phyloP scores from a whole-genome alignment of 345 rosid genomes.

The Nasturtium officinale region DNA sequence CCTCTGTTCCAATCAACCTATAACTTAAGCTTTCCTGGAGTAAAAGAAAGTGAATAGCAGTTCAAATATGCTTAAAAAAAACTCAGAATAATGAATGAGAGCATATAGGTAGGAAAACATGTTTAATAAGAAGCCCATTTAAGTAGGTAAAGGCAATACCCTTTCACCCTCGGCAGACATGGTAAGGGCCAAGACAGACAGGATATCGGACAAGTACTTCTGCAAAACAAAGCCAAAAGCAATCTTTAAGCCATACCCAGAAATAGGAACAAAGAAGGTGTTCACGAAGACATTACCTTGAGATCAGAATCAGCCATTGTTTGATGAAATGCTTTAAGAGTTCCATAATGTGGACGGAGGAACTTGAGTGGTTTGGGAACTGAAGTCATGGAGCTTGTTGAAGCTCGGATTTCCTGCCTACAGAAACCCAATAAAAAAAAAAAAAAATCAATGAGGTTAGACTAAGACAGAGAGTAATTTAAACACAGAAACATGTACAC shows the following conservation, averaged over 20 bases:
- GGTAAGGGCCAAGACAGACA: slow-evolving; percentile 89
- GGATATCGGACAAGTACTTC: slow-evolving; percentile 83
- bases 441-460: not conserved
- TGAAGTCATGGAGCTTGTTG: slow-evolving; percentile 98
- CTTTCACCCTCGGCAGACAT: slow-evolving; percentile 98
- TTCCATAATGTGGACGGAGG: slow-evolving; percentile 92
- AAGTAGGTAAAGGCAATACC: slow-evolving; percentile 52
- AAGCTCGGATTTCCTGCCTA: slow-evolving; percentile 89
- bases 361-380: slow-evolving; percentile 98
- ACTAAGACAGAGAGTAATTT: not conserved
- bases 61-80: not conserved
- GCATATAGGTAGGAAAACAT: not conserved
- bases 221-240: slow-evolving; percentile 50
- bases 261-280: not conserved
- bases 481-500: not conserved
- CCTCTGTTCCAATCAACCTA: slow-evolving; percentile 81
- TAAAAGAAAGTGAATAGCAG: slow-evolving; percentile 10
- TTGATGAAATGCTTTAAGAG: slow-evolving; percentile 67
- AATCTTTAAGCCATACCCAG: slow-evolving; percentile 15
- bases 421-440: not conserved
- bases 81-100: not conserved
- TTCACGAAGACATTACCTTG: slow-evolving; percentile 51
- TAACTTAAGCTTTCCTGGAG: slow-evolving; percentile 84
- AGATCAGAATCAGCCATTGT: slow-evolving; percentile 70
- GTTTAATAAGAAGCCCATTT: not conserved